phyloP scores from a whole-genome alignment of 441 rosid genomes.

The Pelargonium fulgidum region DNA sequence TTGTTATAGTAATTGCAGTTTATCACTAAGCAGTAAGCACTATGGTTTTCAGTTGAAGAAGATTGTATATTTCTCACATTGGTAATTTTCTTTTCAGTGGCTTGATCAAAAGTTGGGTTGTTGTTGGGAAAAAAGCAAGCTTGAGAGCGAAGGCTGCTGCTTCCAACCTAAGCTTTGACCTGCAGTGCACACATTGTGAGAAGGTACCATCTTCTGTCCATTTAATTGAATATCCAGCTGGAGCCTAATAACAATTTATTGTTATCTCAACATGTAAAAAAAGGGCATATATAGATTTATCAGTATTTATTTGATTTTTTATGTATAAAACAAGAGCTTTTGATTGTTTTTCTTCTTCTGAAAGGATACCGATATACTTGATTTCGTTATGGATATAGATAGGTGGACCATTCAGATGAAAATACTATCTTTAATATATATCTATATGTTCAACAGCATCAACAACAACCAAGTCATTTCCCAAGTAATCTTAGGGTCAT shows the following conservation, averaged over 20 bases:
- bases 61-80: constrained; percentile 6
- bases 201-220: constrained; percentile 42
- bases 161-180: constrained; percentile 62
- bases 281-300: no score
- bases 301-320: no score
- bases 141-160: constrained; percentile 56
- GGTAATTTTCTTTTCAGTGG: constrained; percentile 39
- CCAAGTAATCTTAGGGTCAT: no score
- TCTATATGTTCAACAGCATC: no score
- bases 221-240: neutral
- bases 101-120: constrained; percentile 78
- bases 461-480: no score
- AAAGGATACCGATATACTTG: no score
- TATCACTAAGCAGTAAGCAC: neutral
- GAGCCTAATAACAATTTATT: neutral
- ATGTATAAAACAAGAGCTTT: no score
- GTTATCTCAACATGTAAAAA: neutral
- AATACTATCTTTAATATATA: no score
- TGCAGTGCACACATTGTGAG: constrained; percentile 85
- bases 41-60: neutral
- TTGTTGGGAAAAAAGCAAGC: constrained; percentile 67
- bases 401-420: no score
- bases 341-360: no score
- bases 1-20: neutral
- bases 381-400: no score